Conservation (phyloP, 495 filamentous ascomycete species). For the Recurvomyces mirabilis region DNA sequence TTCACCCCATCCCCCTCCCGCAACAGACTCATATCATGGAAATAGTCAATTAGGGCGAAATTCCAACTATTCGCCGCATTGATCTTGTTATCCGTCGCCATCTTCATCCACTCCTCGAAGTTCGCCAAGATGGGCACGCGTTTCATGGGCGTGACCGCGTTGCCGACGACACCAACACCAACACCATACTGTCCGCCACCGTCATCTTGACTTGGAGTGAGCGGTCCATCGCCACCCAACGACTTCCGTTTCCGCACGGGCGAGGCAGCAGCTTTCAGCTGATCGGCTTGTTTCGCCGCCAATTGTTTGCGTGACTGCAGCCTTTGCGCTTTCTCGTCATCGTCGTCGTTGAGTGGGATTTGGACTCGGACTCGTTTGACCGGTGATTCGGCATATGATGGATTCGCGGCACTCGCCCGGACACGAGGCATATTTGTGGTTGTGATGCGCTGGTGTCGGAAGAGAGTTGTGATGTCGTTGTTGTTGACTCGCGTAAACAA, state of each 20-base stretch:
- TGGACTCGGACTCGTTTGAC: constrained; percentile 24
- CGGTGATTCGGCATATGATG: constrained; percentile 11
- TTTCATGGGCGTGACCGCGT: constrained; percentile 87
- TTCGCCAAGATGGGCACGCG: constrained; percentile 91
- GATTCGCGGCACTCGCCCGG: constrained; percentile 18
- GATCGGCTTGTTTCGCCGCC: constrained; percentile 83
- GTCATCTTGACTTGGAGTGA: constrained; percentile 54
- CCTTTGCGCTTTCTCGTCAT: constrained; percentile 78
- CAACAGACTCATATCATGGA: constrained; percentile 95
- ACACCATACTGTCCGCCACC: constrained; percentile 40
- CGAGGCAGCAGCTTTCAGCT: constrained; percentile 81
- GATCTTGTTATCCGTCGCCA: constrained; percentile 99
- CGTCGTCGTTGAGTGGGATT: constrained; percentile 94
- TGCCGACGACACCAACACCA: constrained; percentile 47
- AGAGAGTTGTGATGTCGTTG: background rate
- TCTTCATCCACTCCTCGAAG: constrained; percentile 99
- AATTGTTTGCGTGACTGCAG: constrained; percentile 77
- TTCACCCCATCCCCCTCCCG: constrained; percentile 96
- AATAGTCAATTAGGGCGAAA: constrained; percentile 98
- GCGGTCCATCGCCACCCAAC: constrained; percentile 56
- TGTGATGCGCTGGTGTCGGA: background rate
- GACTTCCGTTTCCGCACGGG: constrained; percentile 63
- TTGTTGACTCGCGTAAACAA: no score
- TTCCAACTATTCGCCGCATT: constrained; percentile 99
- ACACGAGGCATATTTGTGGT: constrained; percentile 21